Evolutionary conservation across 495 filamentous ascomycete genomes (phyloP), one percentile per base, ranked within the genome.

Genomic region (Pseudoneurospora amorphoporcata): DNA sequence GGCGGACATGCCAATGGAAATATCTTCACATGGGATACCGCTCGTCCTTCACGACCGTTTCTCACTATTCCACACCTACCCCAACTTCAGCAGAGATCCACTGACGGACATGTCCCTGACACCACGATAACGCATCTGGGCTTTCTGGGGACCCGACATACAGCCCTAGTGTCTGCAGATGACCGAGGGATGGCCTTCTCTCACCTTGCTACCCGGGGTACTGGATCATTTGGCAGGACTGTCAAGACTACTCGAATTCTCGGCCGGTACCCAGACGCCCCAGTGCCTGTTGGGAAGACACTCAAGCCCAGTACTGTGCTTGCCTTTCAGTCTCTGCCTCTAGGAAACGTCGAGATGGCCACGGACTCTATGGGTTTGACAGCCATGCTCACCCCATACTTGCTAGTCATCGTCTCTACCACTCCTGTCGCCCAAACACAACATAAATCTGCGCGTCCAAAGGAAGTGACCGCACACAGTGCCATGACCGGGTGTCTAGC

Each of bases 181-280:
- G 93, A 95, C 76, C 87, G 88, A 45, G 95, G 95, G 61, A 98
- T 99, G 95, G 94, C 95, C 9, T 99, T 99, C 79, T 97, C 96
- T 8, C 96, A 98, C 81, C 86, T 98, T 39, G 96, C 95, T 38
- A 97, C 94, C 16, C 84, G 95, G 74, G 95, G 95, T 23, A 90
- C 95, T 74, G 95, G 96, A 8, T 87, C 94, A 35, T 86, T 98
- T 42, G 93, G 89, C 12, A 89, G 95, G 74, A 91, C 88, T 2
- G 92, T 99, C 71, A 97, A 93, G 81, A 95, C 93, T 9, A 94
- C 91, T 10, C 87, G 96, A 73, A 94, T 98, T 65, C 83, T 99
- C 42, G 95, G 95, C 19, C 90, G 95, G 58, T 99, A 98, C 83
- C 94, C 95, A 8, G 86, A 90, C 68, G 77, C 85, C 1, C 86